Base-by-base conservation (phyloP, 129 eudicot species). In the Helichrysum umbraculigerum region DNA sequence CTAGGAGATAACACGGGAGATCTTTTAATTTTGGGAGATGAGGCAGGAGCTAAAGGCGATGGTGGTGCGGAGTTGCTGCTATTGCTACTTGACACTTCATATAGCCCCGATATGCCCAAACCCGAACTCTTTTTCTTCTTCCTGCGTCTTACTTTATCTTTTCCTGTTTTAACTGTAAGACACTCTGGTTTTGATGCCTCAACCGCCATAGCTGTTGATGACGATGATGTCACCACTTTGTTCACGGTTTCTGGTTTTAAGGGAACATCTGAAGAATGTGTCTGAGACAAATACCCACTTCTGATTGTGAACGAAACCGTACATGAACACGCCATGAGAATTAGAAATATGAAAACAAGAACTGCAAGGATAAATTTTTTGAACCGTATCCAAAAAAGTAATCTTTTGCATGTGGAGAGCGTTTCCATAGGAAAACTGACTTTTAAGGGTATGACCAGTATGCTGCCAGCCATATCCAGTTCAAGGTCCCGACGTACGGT, bases 51-150 rank as follows among this genome's bases (percentile, higher is more conserved):
- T 70, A 86, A 82, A 37, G 99, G 99, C 0, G 96, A 91, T 21
- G 97, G 84, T 14, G 97, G 97, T 39, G 99, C 88, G 35, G 99
- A 94, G 83, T 87, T 89, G 71, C 99, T 87, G 73, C 97, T 94
- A 34, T 91, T 96, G 80, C 99, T 94, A 79, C 98, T 94, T 47
- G 90, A 87, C 66, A 85, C 91, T 72, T 91, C 98, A 47, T 84
- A 54, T 30, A 82, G 81, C 66, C 85, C 83, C 42, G 61, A 12
- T 73, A 86, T 22, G 50, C 87, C 93, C 6, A 44, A 10, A 72
- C 65, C 76, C 2, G 87, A 63, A 50, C 62, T 64, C 85, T 77
- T 87, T 64, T 81, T 86, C 88, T 84, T 94, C 88, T 81, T 87
- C 32, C 89, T 83, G 50, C 89, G 87, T 76, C 88, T 87, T 37